phyloP scores from a whole-genome alignment of 2,329 filamentous ascomycete species.

The Beauveria sp. region DNA sequence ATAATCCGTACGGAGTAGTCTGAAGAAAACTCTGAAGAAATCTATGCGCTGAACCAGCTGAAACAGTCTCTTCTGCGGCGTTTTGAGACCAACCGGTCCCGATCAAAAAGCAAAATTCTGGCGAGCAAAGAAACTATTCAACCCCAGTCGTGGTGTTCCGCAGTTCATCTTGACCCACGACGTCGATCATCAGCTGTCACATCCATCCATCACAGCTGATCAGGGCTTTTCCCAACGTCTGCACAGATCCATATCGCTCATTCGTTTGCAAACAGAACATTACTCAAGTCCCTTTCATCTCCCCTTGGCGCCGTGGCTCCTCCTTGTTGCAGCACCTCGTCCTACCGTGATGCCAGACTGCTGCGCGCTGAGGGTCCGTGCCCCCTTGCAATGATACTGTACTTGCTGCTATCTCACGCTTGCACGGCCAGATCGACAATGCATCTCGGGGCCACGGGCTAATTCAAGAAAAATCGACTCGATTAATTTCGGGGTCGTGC shows the following conservation, averaged over 20 bases:
- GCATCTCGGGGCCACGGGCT: not conserved
- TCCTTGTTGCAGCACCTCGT: too few species aligned
- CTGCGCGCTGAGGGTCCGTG: not conserved
- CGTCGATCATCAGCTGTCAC: not conserved
- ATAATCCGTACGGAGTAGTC: too few species aligned
- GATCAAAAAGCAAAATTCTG: not conserved
- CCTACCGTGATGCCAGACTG: too few species aligned
- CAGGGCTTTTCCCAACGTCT: not conserved
- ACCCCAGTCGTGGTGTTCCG: not conserved
- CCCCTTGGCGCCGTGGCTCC: too few species aligned
- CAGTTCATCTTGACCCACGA: not conserved
- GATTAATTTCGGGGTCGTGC: not conserved
- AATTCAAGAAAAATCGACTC: not conserved
- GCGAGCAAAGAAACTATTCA: not conserved
- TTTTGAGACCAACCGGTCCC: not conserved
- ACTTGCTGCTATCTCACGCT: too few species aligned
- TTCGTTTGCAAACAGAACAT: too few species aligned
- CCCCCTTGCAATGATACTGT: not conserved
- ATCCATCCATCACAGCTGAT: not conserved
- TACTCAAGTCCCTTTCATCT: too few species aligned
- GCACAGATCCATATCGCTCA: too few species aligned
- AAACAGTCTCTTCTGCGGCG: conserved; percentile 2
- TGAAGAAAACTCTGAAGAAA: too few species aligned
- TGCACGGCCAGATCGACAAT: not conserved
- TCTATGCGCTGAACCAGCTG: not conserved